Evolutionary conservation across 768 basidiomycete species (phyloP), one percentile per base, ranked within the genome.

Genomic region (Amanita phalloides): DNA sequence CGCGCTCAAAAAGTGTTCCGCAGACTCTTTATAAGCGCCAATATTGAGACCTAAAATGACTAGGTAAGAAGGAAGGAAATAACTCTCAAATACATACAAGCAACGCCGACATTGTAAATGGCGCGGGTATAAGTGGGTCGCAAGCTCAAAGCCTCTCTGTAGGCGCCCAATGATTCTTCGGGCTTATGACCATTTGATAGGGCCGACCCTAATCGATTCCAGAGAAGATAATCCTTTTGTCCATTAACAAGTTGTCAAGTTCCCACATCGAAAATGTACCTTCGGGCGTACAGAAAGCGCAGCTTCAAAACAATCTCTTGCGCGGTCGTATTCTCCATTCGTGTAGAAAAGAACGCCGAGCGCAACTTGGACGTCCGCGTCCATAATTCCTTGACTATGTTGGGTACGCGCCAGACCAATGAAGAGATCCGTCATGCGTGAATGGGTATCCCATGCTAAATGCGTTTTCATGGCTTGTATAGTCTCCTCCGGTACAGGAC

Each of bases 21-120:
- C 90, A 0, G 96, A 94, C 69, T 99, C 96, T 62, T 89, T 85
- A 66, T 89, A 78, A 7, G 92, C 91, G 7, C 93, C 94, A 48
- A 98, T 95, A 64, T 99, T 99, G 55, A 99, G 68, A 62, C 95
- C 92, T 96, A 8, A 42, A 42, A 4, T 53, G 4, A 55, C 45
- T 20, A 45, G 42, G 54, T 28, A 55, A 44, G 49, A 50, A 11
- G 23, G n/a, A 56, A 45, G 8, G 21, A 53, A 45, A 25, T 26
- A 13, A 35, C 23, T 35, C 28, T 43, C 23, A 53, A 48, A 44
- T 37, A 79, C 90, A 59, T 61, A 93, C 93, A 99, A 20, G 94
- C 93, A 25, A 99, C 96, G 41, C 94, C 96, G 33, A 99, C 90
- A 60, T 99, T 99, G 63, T 95, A 97, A 21, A 97, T 90, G 8